Evolutionary conservation across 2,329 filamentous ascomycete species (phyloP), one percentile per base, ranked within the genome.

Genomic region (Alternaria arbusti): DNA sequence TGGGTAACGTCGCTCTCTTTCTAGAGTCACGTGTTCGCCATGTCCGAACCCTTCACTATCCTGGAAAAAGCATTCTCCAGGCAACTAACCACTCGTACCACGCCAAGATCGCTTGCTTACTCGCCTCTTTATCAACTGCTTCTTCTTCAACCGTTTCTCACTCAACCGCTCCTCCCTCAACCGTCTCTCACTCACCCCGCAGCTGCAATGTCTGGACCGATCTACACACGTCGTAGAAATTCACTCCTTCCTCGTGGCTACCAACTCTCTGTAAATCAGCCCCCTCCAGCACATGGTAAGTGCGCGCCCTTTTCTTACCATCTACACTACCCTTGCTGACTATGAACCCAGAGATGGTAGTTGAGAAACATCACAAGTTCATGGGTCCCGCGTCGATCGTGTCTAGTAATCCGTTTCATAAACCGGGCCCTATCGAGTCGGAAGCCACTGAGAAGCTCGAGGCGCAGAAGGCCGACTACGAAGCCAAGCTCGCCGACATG

Each of bases 301-400:
- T 36, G 15, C 32, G 15, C 7, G 2, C 4, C 8, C 15, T 36
- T 0, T 9, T 0, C 15, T n/a, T 36, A n/a, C 32, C 4, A 9
- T 36, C 15, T 10, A n/a, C 15, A 36, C 3, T 36, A 8, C 4
- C 32, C 15, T n/a, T n/a, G 4, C 15, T 36, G 32, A 36, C 15
- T 36, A 9, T 36, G 7, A 15, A n/a, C 15, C 4, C 0, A 36
- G 32, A n/a, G 2, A n/a, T 36, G 32, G 4, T 7, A 4, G 4
- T 10, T 36, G 15, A 36, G 7, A 9, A n/a, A 9, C 32, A 36
- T 0, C 13, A 1, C 0, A 9, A 8, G 0, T 36, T n/a, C 15
- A 15, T 4, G 30, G 3, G 0, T 15, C 30, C 13, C 13, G 30
- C 30, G 13, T 15, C 13, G 13, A 15, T 8, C 6, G 30, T 8